These are phyloP conservation scores for Calonectria honghensis DNA, from an alignment of 2,329 filamentous ascomycete species.

Conservation along the genomic window DNA sequence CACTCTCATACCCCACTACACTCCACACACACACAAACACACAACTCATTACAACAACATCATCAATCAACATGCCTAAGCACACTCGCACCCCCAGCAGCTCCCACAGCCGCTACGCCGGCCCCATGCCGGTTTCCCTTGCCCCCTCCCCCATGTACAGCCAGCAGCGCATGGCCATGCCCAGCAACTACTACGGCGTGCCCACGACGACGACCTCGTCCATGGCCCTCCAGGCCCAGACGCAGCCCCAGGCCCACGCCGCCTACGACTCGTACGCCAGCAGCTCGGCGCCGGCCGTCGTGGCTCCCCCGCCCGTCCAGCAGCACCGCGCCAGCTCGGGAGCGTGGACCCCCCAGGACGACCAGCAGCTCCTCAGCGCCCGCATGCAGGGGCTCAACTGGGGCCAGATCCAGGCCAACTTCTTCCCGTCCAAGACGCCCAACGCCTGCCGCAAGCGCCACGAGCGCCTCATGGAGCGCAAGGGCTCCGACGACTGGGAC, in stretches of 20 bases:
- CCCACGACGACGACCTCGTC: slow-evolving; percentile 59
- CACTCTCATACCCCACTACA: slow-evolving; percentile 34
- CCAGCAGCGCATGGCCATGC: slow-evolving; percentile 62
- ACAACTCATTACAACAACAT: slow-evolving; percentile 29
- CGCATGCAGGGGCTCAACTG: slow-evolving; percentile 87
- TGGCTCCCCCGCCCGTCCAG: slow-evolving; percentile 67
- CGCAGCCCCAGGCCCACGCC: slow-evolving; percentile 60
- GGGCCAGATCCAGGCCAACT: slow-evolving; percentile 84
- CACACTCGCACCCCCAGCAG: slow-evolving; percentile 64
- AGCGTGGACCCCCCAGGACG: slow-evolving; percentile 84
- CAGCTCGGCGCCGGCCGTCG: slow-evolving; percentile 58
- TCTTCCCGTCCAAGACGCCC: slow-evolving; percentile 85
- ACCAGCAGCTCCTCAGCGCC: slow-evolving; percentile 82
- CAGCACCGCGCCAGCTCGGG: slow-evolving; percentile 75
- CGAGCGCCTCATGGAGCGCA: slow-evolving; percentile 87
- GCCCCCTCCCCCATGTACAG: slow-evolving; percentile 65
- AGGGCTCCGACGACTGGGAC: slow-evolving; percentile 86
- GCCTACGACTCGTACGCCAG: slow-evolving; percentile 64
- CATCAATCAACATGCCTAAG: slow-evolving; percentile 65
- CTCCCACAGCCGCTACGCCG: slow-evolving; percentile 56
- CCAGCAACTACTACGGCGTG: slow-evolving; percentile 63
- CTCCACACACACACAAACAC: slow-evolving; percentile 26
- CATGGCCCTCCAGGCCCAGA: slow-evolving; percentile 56
- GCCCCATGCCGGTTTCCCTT: slow-evolving; percentile 62
- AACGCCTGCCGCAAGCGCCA: slow-evolving; percentile 94